phyloP scores from a whole-genome alignment of 1,284 basidiomycete species.

The Puccinia coronata region DNA sequence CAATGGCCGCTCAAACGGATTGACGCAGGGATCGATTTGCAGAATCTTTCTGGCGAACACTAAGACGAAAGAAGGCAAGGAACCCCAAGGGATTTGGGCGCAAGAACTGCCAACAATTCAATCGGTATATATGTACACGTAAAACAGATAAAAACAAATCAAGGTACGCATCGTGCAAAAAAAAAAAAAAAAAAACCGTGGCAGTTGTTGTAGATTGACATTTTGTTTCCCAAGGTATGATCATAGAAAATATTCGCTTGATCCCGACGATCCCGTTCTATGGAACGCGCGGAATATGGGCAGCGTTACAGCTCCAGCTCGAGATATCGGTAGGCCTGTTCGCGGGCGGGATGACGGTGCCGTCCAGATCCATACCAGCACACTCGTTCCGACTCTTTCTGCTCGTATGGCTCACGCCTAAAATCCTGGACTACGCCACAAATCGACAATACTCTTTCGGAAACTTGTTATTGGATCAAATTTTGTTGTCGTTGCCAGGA shows the following conservation, averaged over 20 bases:
- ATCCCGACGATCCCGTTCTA: not conserved
- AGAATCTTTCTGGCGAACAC: no score
- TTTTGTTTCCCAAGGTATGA: no score
- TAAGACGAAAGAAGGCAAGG: no score
- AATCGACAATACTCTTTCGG: not conserved
- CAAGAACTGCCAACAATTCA: no score
- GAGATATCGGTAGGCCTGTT: not conserved
- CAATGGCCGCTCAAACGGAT: no score
- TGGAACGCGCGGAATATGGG: not conserved
- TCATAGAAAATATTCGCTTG: not conserved
- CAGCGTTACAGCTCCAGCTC: not conserved
- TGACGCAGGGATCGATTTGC: no score
- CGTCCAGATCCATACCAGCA: not conserved
- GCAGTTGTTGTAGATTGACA: no score
- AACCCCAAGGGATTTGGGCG: no score
- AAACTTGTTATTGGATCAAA: not conserved
- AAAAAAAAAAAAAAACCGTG: no score
- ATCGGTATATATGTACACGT: no score
- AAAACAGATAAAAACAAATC: no score
- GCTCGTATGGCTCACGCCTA: not conserved
- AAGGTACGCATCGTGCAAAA: no score
- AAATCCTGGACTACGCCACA: conserved; percentile 2
- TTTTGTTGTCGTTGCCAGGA: not conserved
- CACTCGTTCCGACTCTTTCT: not conserved
- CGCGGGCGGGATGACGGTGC: not conserved